These are phyloP conservation scores for Huntiella abstrusa DNA, from an alignment of 2,329 filamentous ascomycete genomes.

Conservation along the genomic window DNA sequence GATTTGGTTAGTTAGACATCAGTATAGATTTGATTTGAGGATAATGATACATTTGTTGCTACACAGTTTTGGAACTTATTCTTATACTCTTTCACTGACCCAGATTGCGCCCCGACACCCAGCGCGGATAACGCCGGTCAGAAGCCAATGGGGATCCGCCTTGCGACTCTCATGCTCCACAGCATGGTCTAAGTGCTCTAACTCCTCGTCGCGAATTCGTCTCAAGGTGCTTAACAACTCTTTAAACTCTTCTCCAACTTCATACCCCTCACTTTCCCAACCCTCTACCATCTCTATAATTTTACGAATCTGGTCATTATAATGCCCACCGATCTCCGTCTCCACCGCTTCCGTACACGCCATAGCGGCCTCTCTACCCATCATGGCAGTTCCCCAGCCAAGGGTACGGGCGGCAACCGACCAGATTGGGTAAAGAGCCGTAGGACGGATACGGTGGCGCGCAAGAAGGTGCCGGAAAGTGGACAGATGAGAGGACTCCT, in stretches of 20 bases:
- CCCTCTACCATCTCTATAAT: slow-evolving; percentile 64
- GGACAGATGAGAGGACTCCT: slow-evolving; percentile 71
- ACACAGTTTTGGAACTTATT: background rate
- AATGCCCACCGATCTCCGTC: slow-evolving; percentile 92
- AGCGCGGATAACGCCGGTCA: slow-evolving; percentile 73
- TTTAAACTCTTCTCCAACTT: slow-evolving; percentile 58
- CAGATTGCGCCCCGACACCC: slow-evolving; percentile 87
- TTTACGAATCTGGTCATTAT: slow-evolving; percentile 75
- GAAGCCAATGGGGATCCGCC: slow-evolving; percentile 72
- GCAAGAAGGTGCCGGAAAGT: slow-evolving; percentile 73
- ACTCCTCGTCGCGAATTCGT: slow-evolving; percentile 79
- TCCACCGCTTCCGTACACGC: slow-evolving; percentile 96
- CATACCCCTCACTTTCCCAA: slow-evolving; percentile 61
- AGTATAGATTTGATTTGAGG: too few species aligned
- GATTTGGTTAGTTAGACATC: too few species aligned
- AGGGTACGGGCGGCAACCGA: slow-evolving; percentile 57
- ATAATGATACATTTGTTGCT: too few species aligned
- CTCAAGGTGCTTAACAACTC: slow-evolving; percentile 56
- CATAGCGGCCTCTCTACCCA: slow-evolving; percentile 92
- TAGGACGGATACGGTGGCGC: slow-evolving; percentile 78
- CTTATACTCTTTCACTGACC: slow-evolving; percentile 57
- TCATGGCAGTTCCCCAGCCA: slow-evolving; percentile 73
- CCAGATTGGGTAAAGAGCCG: slow-evolving; percentile 85
- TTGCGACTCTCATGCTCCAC: slow-evolving; percentile 84
- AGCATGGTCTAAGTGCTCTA: slow-evolving; percentile 91